A percentile compares a stretch with the other conserved stretches of the same genome.
Evolutionary conservation across 1,139 yeast genomes (phyloP).

Genomic region (Casaregolazyma suthepensis): DNA sequence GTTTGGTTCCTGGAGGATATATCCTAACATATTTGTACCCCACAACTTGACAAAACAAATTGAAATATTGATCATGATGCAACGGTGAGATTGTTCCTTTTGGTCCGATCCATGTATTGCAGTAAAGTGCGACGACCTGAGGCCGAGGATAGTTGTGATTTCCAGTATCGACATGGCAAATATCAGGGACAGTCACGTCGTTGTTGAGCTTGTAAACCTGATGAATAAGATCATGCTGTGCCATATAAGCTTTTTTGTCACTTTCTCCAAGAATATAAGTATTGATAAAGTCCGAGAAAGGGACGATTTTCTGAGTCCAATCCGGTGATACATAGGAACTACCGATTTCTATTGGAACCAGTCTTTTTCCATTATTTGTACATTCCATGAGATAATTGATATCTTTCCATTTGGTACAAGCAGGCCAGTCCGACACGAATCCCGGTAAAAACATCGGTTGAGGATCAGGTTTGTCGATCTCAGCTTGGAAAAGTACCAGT

Average conservation of each 20-base stretch:
- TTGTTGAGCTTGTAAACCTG: slow-evolving; percentile 17
- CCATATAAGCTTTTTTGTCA: slow-evolving; percentile 16
- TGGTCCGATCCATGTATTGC: slow-evolving; percentile 27
- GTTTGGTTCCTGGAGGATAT: slow-evolving; percentile 14
- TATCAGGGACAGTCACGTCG: slow-evolving; percentile 21
- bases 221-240: slow-evolving; percentile 21
- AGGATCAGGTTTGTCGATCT: slow-evolving; percentile 8
- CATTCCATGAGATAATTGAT: slow-evolving; percentile 14
- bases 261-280: slow-evolving; percentile 7
- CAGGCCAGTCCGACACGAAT: slow-evolving; percentile 23
- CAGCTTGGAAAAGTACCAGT: slow-evolving; percentile 11
- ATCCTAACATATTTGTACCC: slow-evolving; percentile 25
- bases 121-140: slow-evolving; percentile 11
- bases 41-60: slow-evolving; percentile 24
- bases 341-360: slow-evolving; percentile 27
- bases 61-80: slow-evolving; percentile 23
- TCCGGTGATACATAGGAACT: slow-evolving; percentile 15
- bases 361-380: slow-evolving; percentile 19
- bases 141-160: slow-evolving; percentile 8
- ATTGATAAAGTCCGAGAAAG: slow-evolving; percentile 16
- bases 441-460: slow-evolving; percentile 16
- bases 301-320: slow-evolving; percentile 20
- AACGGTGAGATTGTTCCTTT: slow-evolving; percentile 25
- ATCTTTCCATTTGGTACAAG: slow-evolving; percentile 20
- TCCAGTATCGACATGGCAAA: slow-evolving; percentile 12